A percentile compares a stretch with the other conserved stretches of the same genome.
Evolutionary conservation across 2,329 filamentous ascomycete species (phyloP).

Genomic region (Exophiala spinifera): DNA sequence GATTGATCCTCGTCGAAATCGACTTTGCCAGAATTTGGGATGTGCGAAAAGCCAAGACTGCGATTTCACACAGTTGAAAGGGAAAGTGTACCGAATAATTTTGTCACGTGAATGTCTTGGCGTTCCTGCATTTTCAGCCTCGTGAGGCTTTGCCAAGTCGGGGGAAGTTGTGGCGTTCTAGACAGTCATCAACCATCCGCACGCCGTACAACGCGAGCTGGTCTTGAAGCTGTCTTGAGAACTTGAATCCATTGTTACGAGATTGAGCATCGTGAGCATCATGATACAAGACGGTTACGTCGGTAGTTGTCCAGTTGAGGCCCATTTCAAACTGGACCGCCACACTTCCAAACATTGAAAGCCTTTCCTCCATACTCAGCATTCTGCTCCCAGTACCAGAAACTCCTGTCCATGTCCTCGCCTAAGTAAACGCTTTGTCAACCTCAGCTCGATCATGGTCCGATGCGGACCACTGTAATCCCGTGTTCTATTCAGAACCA

Average conservation of each 20-base stretch:
- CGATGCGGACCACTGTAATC: too few relatives aligned
- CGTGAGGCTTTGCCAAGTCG: background rate
- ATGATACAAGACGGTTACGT: background rate
- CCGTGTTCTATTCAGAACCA: background rate
- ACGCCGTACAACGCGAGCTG: too few relatives aligned
- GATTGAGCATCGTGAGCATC: background rate
- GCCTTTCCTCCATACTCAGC: too few relatives aligned
- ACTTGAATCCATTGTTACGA: too few relatives aligned
- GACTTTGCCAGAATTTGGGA: slow-evolving; percentile 14
- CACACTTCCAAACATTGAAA: background rate
- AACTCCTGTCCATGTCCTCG: background rate
- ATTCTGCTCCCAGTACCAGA: too few relatives aligned
- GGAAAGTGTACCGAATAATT: slow-evolving; percentile 3
- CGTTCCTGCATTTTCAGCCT: background rate
- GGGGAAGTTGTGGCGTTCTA: too few relatives aligned
- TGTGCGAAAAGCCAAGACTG: slow-evolving; percentile 22
- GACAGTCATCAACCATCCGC: too few relatives aligned
- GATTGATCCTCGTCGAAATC: slow-evolving; percentile 17
- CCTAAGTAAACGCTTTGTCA: too few relatives aligned
- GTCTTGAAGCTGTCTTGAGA: too few relatives aligned
- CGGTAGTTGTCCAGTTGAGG: too few relatives aligned
- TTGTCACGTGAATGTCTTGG: background rate
- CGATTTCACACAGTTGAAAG: background rate
- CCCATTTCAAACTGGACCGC: background rate
- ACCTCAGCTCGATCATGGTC: background rate